Evolutionary conservation across 164 flowering plant species (phyloP).

Genomic region (Buxus sempervirens): DNA sequence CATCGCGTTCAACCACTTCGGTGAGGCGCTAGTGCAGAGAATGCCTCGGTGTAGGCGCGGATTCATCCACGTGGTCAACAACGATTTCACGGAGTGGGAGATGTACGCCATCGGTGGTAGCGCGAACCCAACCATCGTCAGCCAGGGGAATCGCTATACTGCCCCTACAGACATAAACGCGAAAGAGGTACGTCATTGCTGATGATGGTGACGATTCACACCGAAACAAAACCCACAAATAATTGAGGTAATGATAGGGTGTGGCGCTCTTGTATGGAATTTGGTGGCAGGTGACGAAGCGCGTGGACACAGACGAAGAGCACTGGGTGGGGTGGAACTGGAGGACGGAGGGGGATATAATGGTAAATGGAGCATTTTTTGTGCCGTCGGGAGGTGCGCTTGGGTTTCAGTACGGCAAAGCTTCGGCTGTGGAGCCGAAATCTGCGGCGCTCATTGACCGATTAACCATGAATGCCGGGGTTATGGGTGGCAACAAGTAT

Average conservation of each 20-base stretch:
- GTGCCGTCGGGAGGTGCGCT: constrained; percentile 27
- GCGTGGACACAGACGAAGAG: constrained; percentile 24
- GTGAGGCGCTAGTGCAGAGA: constrained; percentile 28
- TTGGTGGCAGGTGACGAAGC: constrained; percentile 33
- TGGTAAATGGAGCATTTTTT: constrained; percentile 34
- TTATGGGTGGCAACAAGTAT: constrained; percentile 14
- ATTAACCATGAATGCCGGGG: constrained; percentile 27
- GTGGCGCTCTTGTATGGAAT: too few species aligned
- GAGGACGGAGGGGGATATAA: constrained; percentile 28
- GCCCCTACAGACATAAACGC: constrained; percentile 35
- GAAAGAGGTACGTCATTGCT: constrained; percentile 50
- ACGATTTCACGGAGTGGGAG: constrained; percentile 42
- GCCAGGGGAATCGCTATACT: constrained; percentile 47
- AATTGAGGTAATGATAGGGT: too few species aligned
- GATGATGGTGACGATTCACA: too few species aligned
- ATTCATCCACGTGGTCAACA: constrained; percentile 46
- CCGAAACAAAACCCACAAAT: too few species aligned
- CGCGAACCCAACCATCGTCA: constrained; percentile 45
- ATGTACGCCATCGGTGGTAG: constrained; percentile 62
- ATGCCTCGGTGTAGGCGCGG: constrained; percentile 44
- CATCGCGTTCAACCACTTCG: constrained; percentile 32
- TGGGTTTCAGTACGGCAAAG: constrained; percentile 16
- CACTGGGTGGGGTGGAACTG: constrained; percentile 30
- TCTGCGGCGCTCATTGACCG: constrained; percentile 20
- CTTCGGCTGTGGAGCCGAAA: constrained; percentile 20